These are phyloP conservation scores for Potentilla sterilis DNA, from an alignment of 306 rosid species.

Conservation along the genomic window DNA sequence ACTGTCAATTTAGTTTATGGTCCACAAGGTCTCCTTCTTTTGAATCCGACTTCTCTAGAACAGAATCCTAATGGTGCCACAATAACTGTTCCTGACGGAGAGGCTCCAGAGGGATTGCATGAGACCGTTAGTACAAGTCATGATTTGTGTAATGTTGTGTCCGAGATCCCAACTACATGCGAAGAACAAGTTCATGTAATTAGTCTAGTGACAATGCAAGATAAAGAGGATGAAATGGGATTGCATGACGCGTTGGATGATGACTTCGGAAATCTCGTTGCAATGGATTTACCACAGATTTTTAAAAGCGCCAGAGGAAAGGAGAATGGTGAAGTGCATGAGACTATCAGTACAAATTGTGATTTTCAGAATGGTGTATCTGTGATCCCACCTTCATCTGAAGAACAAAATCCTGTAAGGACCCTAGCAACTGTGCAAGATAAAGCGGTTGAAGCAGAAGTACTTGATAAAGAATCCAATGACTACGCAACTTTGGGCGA, in stretches of 20 bases:
- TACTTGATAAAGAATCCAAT: conserved; percentile 4
- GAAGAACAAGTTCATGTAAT: conserved; percentile 11
- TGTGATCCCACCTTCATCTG: conserved; percentile 1
- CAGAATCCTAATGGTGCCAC: conserved; percentile 9
- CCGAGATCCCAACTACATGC: not conserved
- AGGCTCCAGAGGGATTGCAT: conserved; percentile 7
- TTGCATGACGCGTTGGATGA: not conserved
- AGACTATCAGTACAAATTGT: conserved; percentile 17
- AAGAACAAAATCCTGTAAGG: conserved; percentile 7
- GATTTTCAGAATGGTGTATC: conserved; percentile 20
- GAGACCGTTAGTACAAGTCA: conserved; percentile 14
- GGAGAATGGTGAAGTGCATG: conserved; percentile 6
- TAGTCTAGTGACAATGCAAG: not conserved
- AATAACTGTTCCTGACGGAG: no score
- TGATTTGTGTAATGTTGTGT: conserved; percentile 21
- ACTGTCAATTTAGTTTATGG: conserved; percentile 16
- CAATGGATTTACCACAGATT: not conserved
- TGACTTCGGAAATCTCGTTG: not conserved
- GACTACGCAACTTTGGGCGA: not conserved
- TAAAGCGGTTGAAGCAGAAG: conserved; percentile 24
- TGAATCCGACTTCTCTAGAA: conserved; percentile 26
- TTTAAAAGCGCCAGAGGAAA: not conserved
- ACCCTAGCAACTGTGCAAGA: conserved; percentile 13
- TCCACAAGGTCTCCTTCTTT: not conserved
- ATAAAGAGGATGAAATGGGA: not conserved